Conservation (phyloP, 176 grass and related monocot genomes). For the Raddia distichophylla region DNA sequence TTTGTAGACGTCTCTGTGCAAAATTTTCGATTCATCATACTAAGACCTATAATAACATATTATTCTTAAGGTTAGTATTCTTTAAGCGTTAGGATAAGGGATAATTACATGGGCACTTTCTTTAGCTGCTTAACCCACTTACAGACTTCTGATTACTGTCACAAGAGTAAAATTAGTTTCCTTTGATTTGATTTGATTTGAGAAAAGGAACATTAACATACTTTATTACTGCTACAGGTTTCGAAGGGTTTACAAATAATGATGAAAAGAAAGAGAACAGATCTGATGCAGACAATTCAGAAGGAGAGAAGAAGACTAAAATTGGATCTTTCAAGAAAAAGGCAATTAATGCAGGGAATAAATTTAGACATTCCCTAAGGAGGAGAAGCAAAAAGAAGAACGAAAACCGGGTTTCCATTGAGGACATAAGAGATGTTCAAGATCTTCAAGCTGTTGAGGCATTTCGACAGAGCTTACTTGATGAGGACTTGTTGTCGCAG, state of each 20-base stretch:
- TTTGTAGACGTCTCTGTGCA: neutral
- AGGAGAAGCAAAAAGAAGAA: constrained; percentile 79
- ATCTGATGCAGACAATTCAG: constrained; percentile 82
- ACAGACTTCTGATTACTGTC: neutral
- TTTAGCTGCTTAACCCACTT: constrained; percentile 8
- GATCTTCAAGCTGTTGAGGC: constrained; percentile 80
- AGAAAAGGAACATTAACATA: constrained; percentile 26
- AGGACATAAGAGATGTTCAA: constrained; percentile 76
- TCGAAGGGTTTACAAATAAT: constrained; percentile 58
- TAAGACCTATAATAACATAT: neutral
- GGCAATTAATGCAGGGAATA: constrained; percentile 83
- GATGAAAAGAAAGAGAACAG: constrained; percentile 74
- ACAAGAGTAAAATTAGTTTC: neutral
- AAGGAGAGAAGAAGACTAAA: constrained; percentile 85
- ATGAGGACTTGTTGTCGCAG: constrained; percentile 75
- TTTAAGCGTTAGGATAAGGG: neutral
- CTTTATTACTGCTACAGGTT: constrained; percentile 50
- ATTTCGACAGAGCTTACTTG: constrained; percentile 67
- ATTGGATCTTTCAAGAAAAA: constrained; percentile 87
- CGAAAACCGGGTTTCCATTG: constrained; percentile 53
- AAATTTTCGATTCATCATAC: constrained; percentile 6
- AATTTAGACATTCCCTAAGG: constrained; percentile 92
- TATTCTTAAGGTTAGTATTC: neutral
- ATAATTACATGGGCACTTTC: neutral
- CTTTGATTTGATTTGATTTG: constrained; percentile 33